phyloP scores from a whole-genome alignment of 139 green algal species.

The Trebouxia sp. region DNA sequence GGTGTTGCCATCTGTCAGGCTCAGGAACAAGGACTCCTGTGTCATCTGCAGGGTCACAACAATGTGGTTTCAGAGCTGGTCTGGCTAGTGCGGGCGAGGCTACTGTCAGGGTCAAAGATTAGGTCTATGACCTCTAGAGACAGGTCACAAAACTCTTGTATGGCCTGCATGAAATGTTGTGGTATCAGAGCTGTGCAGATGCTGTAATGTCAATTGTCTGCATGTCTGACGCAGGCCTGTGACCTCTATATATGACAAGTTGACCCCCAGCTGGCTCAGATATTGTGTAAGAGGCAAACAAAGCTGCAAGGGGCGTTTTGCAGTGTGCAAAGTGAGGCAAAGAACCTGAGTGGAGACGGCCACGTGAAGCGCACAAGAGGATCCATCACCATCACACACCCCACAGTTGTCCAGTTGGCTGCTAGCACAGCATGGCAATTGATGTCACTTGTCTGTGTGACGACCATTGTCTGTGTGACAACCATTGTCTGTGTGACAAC shows the following conservation, averaged over 20 bases:
- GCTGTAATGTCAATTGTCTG: no score
- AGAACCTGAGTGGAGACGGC: background rate
- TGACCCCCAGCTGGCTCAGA: background rate
- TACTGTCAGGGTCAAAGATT: no score
- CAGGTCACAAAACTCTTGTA: no score
- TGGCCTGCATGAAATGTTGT: no score
- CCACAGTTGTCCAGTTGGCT: slow-evolving; percentile 68
- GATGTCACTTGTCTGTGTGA: no score
- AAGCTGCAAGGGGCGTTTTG: background rate
- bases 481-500: no score
- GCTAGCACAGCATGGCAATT: slow-evolving; percentile 73
- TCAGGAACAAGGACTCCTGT: slow-evolving; percentile 9
- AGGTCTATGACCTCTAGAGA: no score
- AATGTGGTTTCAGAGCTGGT: no score
- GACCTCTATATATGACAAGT: slow-evolving; percentile 8
- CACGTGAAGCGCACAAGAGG: slow-evolving; percentile 46
- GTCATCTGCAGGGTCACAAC: slow-evolving; percentile 31
- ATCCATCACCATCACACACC: slow-evolving; percentile 66
- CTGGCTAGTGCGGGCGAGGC: no score
- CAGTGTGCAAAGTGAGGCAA: no score
- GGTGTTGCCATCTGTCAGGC: background rate
- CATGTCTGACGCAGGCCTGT: background rate
- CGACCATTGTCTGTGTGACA: no score
- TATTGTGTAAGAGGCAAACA: slow-evolving; percentile 13
- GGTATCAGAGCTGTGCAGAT: no score